Conservation (phyloP, 345 rosid genomes). For the Aurinia saxatilis region DNA sequence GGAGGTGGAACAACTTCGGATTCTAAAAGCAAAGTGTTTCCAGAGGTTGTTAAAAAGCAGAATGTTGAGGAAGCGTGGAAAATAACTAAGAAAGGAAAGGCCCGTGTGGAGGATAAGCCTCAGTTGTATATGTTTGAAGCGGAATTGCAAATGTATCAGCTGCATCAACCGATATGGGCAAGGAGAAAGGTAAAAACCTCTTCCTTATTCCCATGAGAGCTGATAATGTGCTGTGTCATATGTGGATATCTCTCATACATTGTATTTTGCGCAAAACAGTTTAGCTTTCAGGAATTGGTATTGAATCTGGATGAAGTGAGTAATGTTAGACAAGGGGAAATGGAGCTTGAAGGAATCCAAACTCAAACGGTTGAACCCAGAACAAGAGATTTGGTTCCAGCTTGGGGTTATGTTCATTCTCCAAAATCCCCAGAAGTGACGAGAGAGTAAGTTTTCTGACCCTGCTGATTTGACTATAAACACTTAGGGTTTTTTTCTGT, state of each 20-base stretch:
- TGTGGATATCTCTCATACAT: conserved; percentile 7
- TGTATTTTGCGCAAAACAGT: conserved; percentile 38
- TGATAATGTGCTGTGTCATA: not conserved
- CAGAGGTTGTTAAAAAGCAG: conserved; percentile 47
- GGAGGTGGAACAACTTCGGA: conserved; percentile 66
- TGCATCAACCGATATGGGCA: conserved; percentile 60
- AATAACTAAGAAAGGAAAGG: conserved; percentile 25
- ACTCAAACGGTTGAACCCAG: conserved; percentile 56
- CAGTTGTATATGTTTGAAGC: conserved; percentile 77
- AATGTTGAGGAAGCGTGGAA: conserved; percentile 31
- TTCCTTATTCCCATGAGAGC: not conserved
- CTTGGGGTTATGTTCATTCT: conserved; percentile 43
- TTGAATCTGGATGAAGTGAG: conserved; percentile 33
- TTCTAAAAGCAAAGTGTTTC: conserved; percentile 56
- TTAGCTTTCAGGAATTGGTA: conserved; percentile 50
- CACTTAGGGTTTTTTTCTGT: not conserved
- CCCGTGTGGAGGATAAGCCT: conserved; percentile 45
- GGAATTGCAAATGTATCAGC: conserved; percentile 64
- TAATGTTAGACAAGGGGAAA: conserved; percentile 46
- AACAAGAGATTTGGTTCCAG: conserved; percentile 62
- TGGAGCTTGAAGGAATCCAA: conserved; percentile 59
- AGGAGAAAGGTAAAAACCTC: conserved; percentile 51
- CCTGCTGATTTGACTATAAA: not conserved
- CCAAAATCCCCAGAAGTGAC: conserved; percentile 31
- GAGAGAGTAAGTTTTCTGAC: conserved; percentile 36